Conservation (phyloP, 306 rosid genomes). For the Gynostemma pentaphyllum region DNA sequence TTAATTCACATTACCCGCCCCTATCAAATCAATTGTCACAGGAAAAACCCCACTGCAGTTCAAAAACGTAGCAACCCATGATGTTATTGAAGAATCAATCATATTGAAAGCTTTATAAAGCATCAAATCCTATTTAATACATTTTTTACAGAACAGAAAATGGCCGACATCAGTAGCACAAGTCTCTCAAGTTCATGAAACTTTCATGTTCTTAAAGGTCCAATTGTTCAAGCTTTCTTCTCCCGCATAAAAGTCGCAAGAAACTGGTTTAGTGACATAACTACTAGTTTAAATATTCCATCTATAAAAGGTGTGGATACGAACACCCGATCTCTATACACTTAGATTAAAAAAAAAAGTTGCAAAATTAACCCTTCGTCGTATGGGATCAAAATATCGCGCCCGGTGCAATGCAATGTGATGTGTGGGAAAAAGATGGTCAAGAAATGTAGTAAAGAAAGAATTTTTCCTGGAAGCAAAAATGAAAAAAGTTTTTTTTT, state of each 20-base stretch:
- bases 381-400: neutral
- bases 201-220: neutral
- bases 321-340: too few relatives aligned
- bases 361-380: neutral
- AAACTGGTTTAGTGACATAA: too few relatives aligned
- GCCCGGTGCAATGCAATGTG: neutral
- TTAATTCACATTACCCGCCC: conserved; percentile 8
- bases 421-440: neutral
- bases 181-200: neutral
- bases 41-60: too few relatives aligned
- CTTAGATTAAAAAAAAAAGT: too few relatives aligned
- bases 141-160: neutral
- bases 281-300: too few relatives aligned
- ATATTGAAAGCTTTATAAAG: conserved; percentile 1
- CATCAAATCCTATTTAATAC: neutral
- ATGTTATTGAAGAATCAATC: conserved; percentile 6
- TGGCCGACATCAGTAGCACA: neutral
- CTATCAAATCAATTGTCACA: conserved; percentile 8
- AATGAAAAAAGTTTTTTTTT: neutral
- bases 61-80: neutral
- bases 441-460: neutral
- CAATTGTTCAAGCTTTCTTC: neutral
- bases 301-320: too few relatives aligned
- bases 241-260: too few relatives aligned
- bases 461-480: neutral